A percentile compares a stretch with the other conserved stretches of the same genome.
Evolutionary conservation across 176 grass and related monocot genomes (phyloP).

Genomic region (Musa troglodytarum): DNA sequence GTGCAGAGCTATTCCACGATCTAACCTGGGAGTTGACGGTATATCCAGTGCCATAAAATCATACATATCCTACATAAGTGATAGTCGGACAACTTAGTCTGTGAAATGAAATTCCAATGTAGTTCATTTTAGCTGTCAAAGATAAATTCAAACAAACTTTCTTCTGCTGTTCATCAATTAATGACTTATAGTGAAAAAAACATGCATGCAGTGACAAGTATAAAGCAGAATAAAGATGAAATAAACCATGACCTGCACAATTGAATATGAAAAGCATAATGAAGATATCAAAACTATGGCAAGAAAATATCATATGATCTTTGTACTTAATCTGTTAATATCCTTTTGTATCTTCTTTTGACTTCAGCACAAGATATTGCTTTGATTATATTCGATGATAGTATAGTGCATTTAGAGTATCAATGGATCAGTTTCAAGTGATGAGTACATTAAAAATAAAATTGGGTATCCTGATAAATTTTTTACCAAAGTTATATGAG

Average conservation of each 20-base stretch:
- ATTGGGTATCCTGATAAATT: no score
- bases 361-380: neutral
- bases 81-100: neutral
- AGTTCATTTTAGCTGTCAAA: neutral
- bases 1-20: conserved; percentile 97
- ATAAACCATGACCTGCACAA: neutral
- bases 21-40: conserved; percentile 81
- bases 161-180: no score
- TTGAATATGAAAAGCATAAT: neutral
- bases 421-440: neutral
- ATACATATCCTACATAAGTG: conserved; percentile 76
- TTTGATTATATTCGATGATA: neutral
- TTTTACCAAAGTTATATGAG: no score
- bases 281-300: neutral
- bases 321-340: neutral
- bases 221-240: neutral
- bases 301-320: neutral
- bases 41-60: conserved; percentile 88
- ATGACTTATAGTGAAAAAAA: no score
- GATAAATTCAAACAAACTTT: neutral
- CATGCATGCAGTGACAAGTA: neutral
- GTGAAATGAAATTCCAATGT: neutral
- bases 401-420: neutral
- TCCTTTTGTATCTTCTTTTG: neutral
- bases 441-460: no score